phyloP scores from a whole-genome alignment of 208 protist genomes.

The Leptomonas seymouri region DNA sequence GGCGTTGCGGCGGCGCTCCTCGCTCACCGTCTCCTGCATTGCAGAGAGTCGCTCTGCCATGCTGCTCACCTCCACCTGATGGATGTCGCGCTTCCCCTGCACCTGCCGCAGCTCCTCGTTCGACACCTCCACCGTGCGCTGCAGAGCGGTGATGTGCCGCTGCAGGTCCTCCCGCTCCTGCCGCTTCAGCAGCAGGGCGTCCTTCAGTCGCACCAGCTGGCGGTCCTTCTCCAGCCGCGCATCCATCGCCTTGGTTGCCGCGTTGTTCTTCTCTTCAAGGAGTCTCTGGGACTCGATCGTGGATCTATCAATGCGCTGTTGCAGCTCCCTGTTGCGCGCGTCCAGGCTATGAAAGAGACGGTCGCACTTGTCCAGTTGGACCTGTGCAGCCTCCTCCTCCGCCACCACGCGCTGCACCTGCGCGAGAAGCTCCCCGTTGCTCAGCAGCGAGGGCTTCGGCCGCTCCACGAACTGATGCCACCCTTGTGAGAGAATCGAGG shows the following conservation, averaged over 20 bases:
- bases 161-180: constrained; percentile 81
- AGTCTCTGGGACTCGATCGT: constrained; percentile 64
- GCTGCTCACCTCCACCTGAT: constrained; percentile 48
- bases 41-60: constrained; percentile 36
- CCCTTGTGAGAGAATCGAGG: constrained; percentile 39
- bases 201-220: constrained; percentile 54
- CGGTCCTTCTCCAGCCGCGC: constrained; percentile 35
- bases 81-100: constrained; percentile 47
- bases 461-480: constrained; percentile 44
- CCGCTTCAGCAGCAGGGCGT: constrained; percentile 47
- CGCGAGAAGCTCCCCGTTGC: constrained; percentile 58
- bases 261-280: constrained; percentile 60
- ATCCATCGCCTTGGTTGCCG: constrained; percentile 40
- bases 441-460: constrained; percentile 64
- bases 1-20: constrained; percentile 53
- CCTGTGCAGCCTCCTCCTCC: constrained; percentile 50
- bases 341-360: constrained; percentile 60
- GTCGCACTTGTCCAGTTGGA: constrained; percentile 53
- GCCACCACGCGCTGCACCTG: constrained; percentile 62
- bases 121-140: constrained; percentile 55
- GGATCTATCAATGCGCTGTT: constrained; percentile 64
- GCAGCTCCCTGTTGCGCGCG: constrained; percentile 55
- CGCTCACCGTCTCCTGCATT: constrained; percentile 45
- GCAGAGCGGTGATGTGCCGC: constrained; percentile 66
- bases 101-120: constrained; percentile 69